Evolutionary conservation across 176 grass and related monocot species (phyloP).

Genomic region (Cenchrus fungigraminus): DNA sequence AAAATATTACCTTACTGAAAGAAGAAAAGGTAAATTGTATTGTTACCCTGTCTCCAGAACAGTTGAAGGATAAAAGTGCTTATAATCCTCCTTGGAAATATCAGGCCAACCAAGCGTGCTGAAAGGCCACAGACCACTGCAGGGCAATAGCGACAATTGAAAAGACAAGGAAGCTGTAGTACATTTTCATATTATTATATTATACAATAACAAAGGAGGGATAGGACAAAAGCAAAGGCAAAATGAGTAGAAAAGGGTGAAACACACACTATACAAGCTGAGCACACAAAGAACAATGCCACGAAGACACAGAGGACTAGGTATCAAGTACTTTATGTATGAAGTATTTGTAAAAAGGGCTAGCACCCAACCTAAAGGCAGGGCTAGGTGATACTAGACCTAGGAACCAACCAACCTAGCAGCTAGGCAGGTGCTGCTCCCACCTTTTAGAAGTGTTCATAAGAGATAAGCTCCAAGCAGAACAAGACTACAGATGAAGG

Average conservation of each 20-base stretch:
- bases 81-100: conserved; percentile 78
- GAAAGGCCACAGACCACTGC: conserved; percentile 96
- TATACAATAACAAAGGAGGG: neutral
- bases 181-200: neutral
- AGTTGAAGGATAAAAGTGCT: conserved; percentile 90
- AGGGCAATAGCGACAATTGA: conserved; percentile 48
- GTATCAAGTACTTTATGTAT: conserved; percentile 13
- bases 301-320: neutral
- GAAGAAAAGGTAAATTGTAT: conserved; percentile 29
- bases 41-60: conserved; percentile 91
- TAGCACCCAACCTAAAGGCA: neutral
- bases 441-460: too few relatives aligned
- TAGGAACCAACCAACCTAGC: neutral
- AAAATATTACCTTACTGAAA: conserved; percentile 15
- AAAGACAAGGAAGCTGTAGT: conserved; percentile 30
- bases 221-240: neutral
- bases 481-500: too few relatives aligned
- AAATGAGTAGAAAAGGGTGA: neutral
- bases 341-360: conserved; percentile 2
- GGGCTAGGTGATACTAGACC: neutral
- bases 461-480: too few relatives aligned
- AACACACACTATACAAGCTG: neutral
- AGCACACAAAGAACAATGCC: neutral
- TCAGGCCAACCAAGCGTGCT: conserved; percentile 99
- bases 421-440: neutral